phyloP scores from a whole-genome alignment of 176 grass and related monocot genomes.

The Ensete ventricosum region DNA sequence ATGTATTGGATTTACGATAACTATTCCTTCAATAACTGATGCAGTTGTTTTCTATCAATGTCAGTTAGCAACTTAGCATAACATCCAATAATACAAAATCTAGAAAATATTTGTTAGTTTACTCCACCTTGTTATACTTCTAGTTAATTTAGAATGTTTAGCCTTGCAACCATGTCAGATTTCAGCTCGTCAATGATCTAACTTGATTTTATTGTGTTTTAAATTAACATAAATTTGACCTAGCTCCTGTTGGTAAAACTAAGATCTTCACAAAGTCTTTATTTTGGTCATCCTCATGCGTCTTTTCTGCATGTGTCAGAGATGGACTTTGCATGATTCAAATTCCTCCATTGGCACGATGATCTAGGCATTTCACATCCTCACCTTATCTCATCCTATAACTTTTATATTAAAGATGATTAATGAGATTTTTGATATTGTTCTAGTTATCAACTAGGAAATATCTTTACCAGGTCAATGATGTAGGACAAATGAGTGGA shows the following conservation, averaged over 20 bases:
- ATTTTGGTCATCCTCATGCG: neutral
- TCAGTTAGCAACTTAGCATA: neutral
- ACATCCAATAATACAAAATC: neutral
- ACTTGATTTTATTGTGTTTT: no score
- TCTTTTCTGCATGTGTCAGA: neutral
- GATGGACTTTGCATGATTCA: neutral
- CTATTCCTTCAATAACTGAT: neutral
- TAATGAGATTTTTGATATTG: no score
- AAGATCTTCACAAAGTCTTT: neutral
- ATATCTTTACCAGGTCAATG: no score
- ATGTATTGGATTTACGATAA: neutral
- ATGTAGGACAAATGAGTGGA: no score
- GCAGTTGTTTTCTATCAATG: slow-evolving; percentile 2
- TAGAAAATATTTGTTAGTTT: neutral
- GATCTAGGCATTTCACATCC: neutral
- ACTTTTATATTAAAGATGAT: neutral
- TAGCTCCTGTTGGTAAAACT: no score
- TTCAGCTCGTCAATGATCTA: no score
- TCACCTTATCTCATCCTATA: neutral
- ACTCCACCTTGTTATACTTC: neutral
- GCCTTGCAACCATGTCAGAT: no score
- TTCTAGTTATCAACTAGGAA: no score
- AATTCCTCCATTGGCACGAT: neutral
- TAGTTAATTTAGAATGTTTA: neutral
- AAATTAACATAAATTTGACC: no score